Evolutionary conservation across 805 yeast genomes (phyloP), one percentile per base, ranked within the genome.

Genomic region (Teunomyces barrocoloradensis): DNA sequence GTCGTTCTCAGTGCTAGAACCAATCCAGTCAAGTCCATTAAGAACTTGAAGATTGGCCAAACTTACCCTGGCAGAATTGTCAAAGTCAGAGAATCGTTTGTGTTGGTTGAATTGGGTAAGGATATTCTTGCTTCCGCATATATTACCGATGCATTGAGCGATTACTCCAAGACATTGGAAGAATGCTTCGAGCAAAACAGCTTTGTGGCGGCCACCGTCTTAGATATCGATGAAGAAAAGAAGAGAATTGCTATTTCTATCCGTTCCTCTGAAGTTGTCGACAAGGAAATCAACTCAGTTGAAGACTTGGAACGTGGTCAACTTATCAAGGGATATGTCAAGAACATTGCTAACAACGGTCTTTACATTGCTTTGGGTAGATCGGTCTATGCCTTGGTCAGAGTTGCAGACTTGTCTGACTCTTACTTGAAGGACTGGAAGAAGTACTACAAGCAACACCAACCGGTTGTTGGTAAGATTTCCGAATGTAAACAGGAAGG

Each of bases 381-480:
- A 52, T 70, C 75, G 1, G 72, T 87, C 21, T 80, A 80, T 55
- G 97, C 91, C 1, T 81, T 92, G 58, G 94, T 89, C 23, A 84
- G 89, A 59, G 82, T 89, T 43, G 67, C 85, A 37, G 91, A 91
- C 61, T 71, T 92, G 25, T 87, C 95, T 9, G 98, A 92, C 58
- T 74, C 85, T 0, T 88, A 71, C 57, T 69, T 89, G 60, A 86
- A 85, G 58, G 96, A 92, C 49, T 92, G 98, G 98, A 88, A 88
- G 72, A 82, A 82, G 53, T 79, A 75, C 52, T 89, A 77, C 77
- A 76, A 77, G 52, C 76, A 81, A 23, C 82, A 86, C 64, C 95
- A 91, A 68, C 70, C 78, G 11, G 89, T 92, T 7, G 60, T 74
- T 42, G 96, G 92, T 56, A 87, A 86, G 61, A 80, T 92, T 43